Evolutionary conservation across 768 basidiomycete species (phyloP).

Genomic region (Trametes cingulata): DNA sequence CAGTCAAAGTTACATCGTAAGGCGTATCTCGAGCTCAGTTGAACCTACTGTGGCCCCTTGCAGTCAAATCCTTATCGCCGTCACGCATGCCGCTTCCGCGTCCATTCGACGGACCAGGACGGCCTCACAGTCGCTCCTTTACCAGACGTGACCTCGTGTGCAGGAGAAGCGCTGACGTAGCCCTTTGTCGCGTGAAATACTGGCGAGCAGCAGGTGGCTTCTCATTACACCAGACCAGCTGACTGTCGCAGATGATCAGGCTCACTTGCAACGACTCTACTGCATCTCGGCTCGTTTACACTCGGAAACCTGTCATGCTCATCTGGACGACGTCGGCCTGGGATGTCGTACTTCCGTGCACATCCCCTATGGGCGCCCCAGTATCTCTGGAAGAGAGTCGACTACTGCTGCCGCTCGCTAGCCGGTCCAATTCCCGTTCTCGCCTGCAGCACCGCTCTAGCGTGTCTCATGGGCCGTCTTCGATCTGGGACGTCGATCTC

Average conservation of each 20-base stretch:
- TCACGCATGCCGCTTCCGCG: too few relatives aligned
- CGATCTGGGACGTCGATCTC: neutral
- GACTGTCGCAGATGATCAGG: neutral
- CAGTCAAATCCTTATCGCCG: too few relatives aligned
- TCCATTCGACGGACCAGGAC: too few relatives aligned
- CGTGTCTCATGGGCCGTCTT: neutral
- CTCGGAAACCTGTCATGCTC: neutral
- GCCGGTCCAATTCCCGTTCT: neutral
- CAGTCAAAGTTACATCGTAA: too few relatives aligned
- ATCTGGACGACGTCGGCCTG: neutral
- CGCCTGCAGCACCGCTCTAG: conserved; percentile 5
- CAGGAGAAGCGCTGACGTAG: neutral
- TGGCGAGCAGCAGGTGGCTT: neutral
- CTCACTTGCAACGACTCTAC: neutral
- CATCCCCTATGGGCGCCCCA: neutral
- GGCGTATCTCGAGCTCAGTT: too few relatives aligned
- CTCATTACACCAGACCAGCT: neutral
- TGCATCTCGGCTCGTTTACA: neutral
- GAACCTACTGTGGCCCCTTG: too few relatives aligned
- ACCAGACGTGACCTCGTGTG: neutral
- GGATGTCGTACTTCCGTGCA: neutral
- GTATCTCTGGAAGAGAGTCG: neutral
- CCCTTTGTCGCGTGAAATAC: neutral
- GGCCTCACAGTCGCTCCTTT: too few relatives aligned
- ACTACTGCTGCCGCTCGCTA: neutral